Conservation (phyloP, 2,329 filamentous ascomycete genomes). For the Colletotrichum trifolii region DNA sequence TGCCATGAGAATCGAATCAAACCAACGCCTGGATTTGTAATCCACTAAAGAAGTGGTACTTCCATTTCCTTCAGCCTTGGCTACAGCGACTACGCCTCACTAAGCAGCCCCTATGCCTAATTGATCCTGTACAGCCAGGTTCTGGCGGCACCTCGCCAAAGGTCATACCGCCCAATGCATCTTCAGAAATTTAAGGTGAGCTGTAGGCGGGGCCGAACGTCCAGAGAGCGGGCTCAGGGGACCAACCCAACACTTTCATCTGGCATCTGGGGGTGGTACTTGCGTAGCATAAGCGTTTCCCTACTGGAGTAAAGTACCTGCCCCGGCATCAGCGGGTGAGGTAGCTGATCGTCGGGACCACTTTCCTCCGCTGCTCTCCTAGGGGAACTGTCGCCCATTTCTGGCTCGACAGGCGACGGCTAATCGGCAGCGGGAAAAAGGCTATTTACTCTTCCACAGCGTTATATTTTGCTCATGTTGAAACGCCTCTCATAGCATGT, state of each 20-base stretch:
- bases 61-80: slow-evolving; percentile 10
- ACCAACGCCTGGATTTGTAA: slow-evolving; percentile 28
- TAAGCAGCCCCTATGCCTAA: not conserved
- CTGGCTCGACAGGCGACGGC: slow-evolving; percentile 2
- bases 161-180: too few species aligned
- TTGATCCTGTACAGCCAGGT: not conserved
- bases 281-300: too few species aligned
- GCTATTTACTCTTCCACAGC: not conserved
- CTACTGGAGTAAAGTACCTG: too few species aligned
- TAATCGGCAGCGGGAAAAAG: not conserved
- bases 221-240: too few species aligned
- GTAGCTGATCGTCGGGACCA: not conserved
- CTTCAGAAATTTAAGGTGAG: too few species aligned
- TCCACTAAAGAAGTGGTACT: slow-evolving; percentile 29
- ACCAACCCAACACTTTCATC: too few species aligned
- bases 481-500: not conserved
- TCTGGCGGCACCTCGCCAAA: too few species aligned
- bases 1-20: not conserved
- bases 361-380: not conserved
- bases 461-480: not conserved
- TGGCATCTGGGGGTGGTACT: too few species aligned
- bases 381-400: not conserved
- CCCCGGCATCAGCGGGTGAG: too few species aligned
- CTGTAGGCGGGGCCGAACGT: too few species aligned
- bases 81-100: not conserved